Base-by-base conservation (phyloP, 768 basidiomycete genomes). In the Collybia sordida region DNA sequence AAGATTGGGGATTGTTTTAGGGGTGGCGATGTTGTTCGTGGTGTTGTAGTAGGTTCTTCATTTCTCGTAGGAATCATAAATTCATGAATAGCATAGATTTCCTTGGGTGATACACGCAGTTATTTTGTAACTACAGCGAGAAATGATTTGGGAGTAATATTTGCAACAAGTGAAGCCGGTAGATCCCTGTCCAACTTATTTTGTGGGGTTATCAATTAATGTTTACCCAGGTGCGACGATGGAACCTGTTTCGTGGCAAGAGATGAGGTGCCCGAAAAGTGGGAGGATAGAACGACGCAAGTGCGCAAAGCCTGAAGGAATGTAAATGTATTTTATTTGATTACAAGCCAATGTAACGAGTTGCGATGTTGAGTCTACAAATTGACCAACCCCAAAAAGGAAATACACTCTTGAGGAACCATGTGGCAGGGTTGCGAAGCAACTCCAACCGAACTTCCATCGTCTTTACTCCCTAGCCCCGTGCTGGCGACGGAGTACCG, bases 41-140 rank as follows among this genome's bases (percentile, higher is more conserved):
- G 90, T 12, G 64, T 88, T 34, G 92, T 96, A 60, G 93, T 94
- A 64, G 64, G 86, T 75, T 18, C 11, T 23, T 11, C 21, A 34
- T 6, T 19, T 19, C 17, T 0, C 22, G 4, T 38, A 25, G 52
- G 24, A 49, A 23, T 28, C 23, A 11, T 8, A 24, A 4, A 24
- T 47, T 53, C 11, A 55, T 42, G 19, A 5, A 11, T 15, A 11
- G 31, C 19, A 51, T 37, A 95, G 93, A 90, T 95, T 42, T 95
- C 93, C 15, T 75, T 97, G 21, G 94, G 93, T 8, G 93, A 96
- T 67, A 85, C 93, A 21, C 82, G 91, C 38, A 92, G 88, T 59
- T 96, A 96, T 69, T 95, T 92, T 71, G 78, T 96, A 23, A 91
- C 93, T 0, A 96, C 93, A 3, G 93, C 90, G 6, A 74, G 90